A percentile compares a stretch with the other conserved stretches of the same genome.
Conservation (phyloP, 1,284 basidiomycete genomes). For the Cryptococcus maquisensis region DNA sequence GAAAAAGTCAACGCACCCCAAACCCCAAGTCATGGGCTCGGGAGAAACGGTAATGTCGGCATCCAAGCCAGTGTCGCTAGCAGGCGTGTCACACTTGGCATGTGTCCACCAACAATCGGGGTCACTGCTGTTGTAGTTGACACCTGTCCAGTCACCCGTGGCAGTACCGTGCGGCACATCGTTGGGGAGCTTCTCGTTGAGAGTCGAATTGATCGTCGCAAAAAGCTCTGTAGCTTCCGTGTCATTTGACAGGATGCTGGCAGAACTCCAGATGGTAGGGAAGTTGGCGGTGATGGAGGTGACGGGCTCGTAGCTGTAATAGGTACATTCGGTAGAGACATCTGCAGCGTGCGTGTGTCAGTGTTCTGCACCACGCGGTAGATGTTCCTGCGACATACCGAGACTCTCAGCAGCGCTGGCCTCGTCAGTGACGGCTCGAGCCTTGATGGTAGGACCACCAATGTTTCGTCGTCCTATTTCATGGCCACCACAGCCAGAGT, state of each 20-base stretch:
- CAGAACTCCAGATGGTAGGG: conserved; percentile 47
- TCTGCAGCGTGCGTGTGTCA: conserved; percentile 9
- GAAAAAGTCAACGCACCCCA: conserved; percentile 24
- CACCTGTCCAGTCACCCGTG: conserved; percentile 33
- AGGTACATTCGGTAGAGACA: conserved; percentile 10
- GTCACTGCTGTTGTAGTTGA: conserved; percentile 35
- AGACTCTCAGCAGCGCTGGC: conserved; percentile 20
- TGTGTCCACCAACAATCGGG: conserved; percentile 50
- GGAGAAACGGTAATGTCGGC: conserved; percentile 48
- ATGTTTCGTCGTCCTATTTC: conserved; percentile 35
- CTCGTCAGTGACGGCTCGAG: conserved; percentile 17
- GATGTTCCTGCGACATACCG: conserved; percentile 13
- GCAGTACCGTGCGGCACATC: conserved; percentile 41
- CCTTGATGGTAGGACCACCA: conserved; percentile 14
- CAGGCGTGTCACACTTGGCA: conserved; percentile 42
- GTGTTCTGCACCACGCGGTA: neutral
- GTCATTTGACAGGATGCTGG: conserved; percentile 45
- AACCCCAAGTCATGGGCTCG: conserved; percentile 54
- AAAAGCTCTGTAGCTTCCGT: conserved; percentile 42
- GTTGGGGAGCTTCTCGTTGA: conserved; percentile 37
- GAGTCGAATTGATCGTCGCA: conserved; percentile 38
- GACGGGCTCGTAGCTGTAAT: conserved; percentile 40
- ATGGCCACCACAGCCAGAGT: conserved; percentile 38
- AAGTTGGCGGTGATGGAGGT: conserved; percentile 26
- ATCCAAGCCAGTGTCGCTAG: conserved; percentile 25